Base-by-base conservation (phyloP, 1,284 basidiomycete genomes). In the Ustilago trichophora region DNA sequence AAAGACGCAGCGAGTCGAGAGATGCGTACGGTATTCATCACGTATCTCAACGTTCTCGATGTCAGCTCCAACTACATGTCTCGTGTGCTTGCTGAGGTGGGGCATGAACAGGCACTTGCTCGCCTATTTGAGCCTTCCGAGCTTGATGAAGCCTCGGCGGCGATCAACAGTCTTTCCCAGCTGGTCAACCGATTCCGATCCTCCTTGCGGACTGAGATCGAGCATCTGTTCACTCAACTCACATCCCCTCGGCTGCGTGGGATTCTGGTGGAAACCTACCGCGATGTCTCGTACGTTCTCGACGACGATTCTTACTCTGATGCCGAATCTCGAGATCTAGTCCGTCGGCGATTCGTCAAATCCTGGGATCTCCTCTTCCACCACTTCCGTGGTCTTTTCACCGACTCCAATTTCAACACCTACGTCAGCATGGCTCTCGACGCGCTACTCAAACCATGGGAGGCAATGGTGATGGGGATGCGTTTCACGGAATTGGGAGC, bases 401-500 rank as follows among this genome's bases (percentile, higher is more conserved):
- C 91, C 0, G 91, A 95, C 57, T 85, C 84, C 50, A 98, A 98
- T 81, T 96, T 90, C 80, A 88, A 91, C 15, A 78, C 88, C 13
- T 89, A 97, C 82, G 93, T 96, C 75, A 87, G 87, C 1, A 86
- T 94, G 50, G 88, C 89, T 0, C 85, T 98, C 12, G 93, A 96
- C 77, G 87, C 90, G 2, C 84, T 98, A 21, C 88, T 95, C 15
- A 86, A 91, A 34, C 93, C 93, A 29, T 98, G 94, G 93, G 96
- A 99, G 83, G 92, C 90, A 80, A 87, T 89, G 76, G 85, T 94
- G 19, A 84, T 90, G 75, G 85, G 87, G 3, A 86, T 96, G 81
- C 89, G 87, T 77, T 98, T 92, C 79, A 91, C 91, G 12, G 95
- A 98, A 91, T 87, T 98, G 46, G 96, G 96, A n/a, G 94, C 94